Base-by-base conservation (phyloP, 208 protist genomes). In the Trypanosoma theileri region DNA sequence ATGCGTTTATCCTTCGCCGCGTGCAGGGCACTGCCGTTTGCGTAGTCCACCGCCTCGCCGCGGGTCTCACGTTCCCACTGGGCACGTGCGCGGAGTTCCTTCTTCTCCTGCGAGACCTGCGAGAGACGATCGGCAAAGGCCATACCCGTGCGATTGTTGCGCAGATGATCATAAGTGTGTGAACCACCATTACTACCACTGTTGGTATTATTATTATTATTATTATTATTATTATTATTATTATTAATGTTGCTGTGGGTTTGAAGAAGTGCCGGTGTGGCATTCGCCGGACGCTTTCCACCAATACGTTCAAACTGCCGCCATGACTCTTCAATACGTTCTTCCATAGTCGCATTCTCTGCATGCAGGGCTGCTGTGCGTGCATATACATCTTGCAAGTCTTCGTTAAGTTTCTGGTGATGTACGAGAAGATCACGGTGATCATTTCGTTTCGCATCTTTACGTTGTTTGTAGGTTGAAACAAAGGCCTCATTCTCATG, bases 311-410 rank as follows among this genome's bases (percentile, higher is more conserved):
- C 89, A 55, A 92, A 92, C 75, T 85, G 75, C 46, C 80, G 71
- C 87, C 89, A 95, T 41, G 71, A 82, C 67, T 93, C 82, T 55
- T 95, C 86, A 59, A 93, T 93, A 77, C 89, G 86, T 68, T 95
- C 82, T 71, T 91, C 86, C 86, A 95, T 92, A n/a, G 89, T 95
- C 28, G 80, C 79, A 62, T 93, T 75, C 14, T 76, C 75, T 3
- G 79, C 50, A 76, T 92, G 85, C 54, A 95, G 71, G 21, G 84
- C 82, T 0, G 89, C 84, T 12, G 85, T 91, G 64, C 89, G 86
- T 21, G 83, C 59, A 76, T 95, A 95, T 7, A 95, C 54, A 51
- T 93, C 89, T 51, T 95, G 84, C 48, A 95, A 66, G 4, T 89
- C 78, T 13, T 81, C 86, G 69, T 88, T 89, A 69, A 95, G 87